Percentiles rank a stretch among this genome's conserved stretches.
These are phyloP conservation scores for Maudiozyma turicensis DNA, from an alignment of 805 yeast genomes.

Conservation along the genomic window DNA sequence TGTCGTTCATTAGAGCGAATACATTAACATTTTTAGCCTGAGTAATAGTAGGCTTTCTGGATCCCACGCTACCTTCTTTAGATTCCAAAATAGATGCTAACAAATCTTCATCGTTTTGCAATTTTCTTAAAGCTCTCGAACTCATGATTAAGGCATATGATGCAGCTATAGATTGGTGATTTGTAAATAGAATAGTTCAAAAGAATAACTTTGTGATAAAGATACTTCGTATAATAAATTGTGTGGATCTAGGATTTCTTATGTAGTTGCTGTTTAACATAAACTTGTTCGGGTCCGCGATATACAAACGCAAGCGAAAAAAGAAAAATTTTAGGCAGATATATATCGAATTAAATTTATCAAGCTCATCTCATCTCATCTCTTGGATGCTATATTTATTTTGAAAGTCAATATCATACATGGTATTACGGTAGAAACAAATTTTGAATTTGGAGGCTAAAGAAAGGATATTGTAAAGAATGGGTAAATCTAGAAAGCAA, in stretches of 20 bases:
- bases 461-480: slow-evolving; percentile 2
- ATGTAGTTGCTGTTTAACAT: too few species aligned
- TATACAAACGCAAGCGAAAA: too few species aligned
- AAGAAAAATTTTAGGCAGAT: not conserved
- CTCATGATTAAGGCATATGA: slow-evolving; percentile 18
- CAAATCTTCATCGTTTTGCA: slow-evolving; percentile 26
- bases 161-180: not conserved
- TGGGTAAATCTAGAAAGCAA: slow-evolving; percentile 31
- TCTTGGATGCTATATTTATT: not conserved
- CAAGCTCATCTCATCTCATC: slow-evolving; percentile 13
- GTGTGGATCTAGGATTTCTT: too few species aligned
- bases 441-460: too few species aligned
- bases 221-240: too few species aligned
- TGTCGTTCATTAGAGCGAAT: slow-evolving; percentile 24
- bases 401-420: not conserved
- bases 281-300: too few species aligned
- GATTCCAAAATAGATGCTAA: slow-evolving; percentile 14
- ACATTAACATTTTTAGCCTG: slow-evolving; percentile 11
- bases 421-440: not conserved
- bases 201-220: too few species aligned
- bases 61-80: not conserved
- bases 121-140: slow-evolving; percentile 29
- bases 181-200: not conserved
- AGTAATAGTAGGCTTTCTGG: not conserved
- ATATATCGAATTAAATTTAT: slow-evolving; percentile 1